Percentiles rank a stretch among this genome's conserved stretches.
These are phyloP conservation scores for Chenopodium quinoa DNA, from an alignment of 148 eudicot species.

Conservation along the genomic window DNA sequence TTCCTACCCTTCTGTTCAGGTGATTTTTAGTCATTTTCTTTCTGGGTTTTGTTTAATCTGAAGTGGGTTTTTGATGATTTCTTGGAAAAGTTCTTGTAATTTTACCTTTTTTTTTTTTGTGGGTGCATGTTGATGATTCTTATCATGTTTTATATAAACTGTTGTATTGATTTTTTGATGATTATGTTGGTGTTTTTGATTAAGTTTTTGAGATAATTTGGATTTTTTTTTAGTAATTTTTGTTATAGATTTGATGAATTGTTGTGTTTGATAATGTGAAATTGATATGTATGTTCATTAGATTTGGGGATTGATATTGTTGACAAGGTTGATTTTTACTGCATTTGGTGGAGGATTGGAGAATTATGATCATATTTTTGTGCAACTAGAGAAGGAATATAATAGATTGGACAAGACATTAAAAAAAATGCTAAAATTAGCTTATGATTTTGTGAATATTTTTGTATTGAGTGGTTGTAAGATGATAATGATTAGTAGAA, in stretches of 20 bases:
- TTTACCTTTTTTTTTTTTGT: not conserved
- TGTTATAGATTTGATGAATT: not conserved
- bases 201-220: not conserved
- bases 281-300: not conserved
- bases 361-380: not conserved
- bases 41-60: slow-evolving; percentile 18
- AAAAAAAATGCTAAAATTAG: not conserved
- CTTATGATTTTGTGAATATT: not conserved
- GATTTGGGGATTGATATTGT: not conserved
- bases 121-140: slow-evolving; percentile 12
- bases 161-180: not conserved
- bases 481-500: not conserved
- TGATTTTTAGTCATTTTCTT: slow-evolving; percentile 20
- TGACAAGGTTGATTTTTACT: not conserved
- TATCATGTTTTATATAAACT: not conserved
- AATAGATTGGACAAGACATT: not conserved
- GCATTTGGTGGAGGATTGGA: not conserved
- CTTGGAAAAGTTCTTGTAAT: not conserved
- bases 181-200: not conserved
- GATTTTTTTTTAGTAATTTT: not conserved
- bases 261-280: not conserved
- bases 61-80: slow-evolving; percentile 20
- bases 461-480: not conserved
- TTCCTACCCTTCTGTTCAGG: slow-evolving; percentile 72
- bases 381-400: not conserved